These are phyloP conservation scores for Orbilia oligospora DNA, from an alignment of 2,329 filamentous ascomycete species.

Conservation along the genomic window DNA sequence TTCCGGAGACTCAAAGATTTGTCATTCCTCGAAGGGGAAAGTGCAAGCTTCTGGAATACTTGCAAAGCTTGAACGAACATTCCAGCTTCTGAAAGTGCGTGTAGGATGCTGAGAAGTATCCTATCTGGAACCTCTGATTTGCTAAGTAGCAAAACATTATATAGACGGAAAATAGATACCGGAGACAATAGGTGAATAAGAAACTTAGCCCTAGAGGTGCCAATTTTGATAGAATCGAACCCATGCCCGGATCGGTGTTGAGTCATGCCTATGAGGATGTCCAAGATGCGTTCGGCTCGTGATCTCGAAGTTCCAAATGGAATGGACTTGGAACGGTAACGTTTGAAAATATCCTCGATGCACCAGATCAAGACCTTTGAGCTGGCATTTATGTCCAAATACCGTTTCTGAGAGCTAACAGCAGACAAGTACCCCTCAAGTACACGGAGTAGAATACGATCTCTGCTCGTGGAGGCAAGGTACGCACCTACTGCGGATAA, in stretches of 20 bases:
- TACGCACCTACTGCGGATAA: slow-evolving; percentile 32
- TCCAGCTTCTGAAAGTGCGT: slow-evolving; percentile 35
- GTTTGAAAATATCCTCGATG: slow-evolving; percentile 36
- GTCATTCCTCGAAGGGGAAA: not conserved
- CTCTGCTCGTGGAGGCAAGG: slow-evolving; percentile 21
- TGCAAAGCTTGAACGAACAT: slow-evolving; percentile 50
- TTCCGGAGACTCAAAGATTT: not conserved
- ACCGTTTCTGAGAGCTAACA: not conserved
- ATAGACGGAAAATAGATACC: slow-evolving; percentile 29
- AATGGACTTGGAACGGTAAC: not conserved
- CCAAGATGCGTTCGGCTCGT: slow-evolving; percentile 37
- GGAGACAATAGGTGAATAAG: slow-evolving; percentile 32
- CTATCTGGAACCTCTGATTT: slow-evolving; percentile 36
- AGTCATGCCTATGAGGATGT: slow-evolving; percentile 13
- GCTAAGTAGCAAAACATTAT: slow-evolving; percentile 22
- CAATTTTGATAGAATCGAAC: slow-evolving; percentile 20
- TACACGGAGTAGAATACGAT: slow-evolving; percentile 36
- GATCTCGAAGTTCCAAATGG: slow-evolving; percentile 17
- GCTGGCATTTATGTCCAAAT: slow-evolving; percentile 15
- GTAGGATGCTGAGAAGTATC: slow-evolving; percentile 36
- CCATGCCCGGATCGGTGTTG: slow-evolving; percentile 7
- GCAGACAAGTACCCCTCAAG: slow-evolving; percentile 31
- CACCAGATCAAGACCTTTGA: slow-evolving; percentile 47
- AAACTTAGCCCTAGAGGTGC: slow-evolving; percentile 28
- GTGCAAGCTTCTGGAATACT: slow-evolving; percentile 47